phyloP scores from a whole-genome alignment of 495 filamentous ascomycete species.

The Penicillium canariense region DNA sequence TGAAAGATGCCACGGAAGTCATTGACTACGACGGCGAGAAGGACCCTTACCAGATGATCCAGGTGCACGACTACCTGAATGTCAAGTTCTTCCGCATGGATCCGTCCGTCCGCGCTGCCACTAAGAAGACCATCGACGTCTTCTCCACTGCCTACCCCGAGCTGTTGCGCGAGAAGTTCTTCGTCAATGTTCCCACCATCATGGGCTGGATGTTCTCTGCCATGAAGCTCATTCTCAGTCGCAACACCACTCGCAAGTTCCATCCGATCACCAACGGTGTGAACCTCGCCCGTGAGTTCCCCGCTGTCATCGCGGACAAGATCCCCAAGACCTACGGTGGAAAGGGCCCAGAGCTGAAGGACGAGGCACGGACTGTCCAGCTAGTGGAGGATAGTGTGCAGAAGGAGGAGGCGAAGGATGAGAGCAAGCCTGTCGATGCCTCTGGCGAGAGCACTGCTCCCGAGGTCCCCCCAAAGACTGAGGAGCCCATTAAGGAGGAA shows the following conservation, averaged over 20 bases:
- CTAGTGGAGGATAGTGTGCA: slow-evolving; percentile 23
- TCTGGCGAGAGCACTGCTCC: slow-evolving; percentile 2
- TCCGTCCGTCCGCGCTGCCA: slow-evolving; percentile 64
- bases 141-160: slow-evolving; percentile 82
- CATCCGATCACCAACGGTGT: slow-evolving; percentile 73
- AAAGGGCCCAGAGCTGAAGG: slow-evolving; percentile 47
- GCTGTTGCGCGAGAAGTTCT: slow-evolving; percentile 84
- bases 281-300: slow-evolving; percentile 65
- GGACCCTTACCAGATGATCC: slow-evolving; percentile 83
- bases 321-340: slow-evolving; percentile 71
- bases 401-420: slow-evolving; percentile 19
- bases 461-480: slow-evolving; percentile 8
- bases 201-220: slow-evolving; percentile 84
- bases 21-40: slow-evolving; percentile 66
- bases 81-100: slow-evolving; percentile 78
- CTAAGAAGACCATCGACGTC: slow-evolving; percentile 72
- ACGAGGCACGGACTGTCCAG: slow-evolving; percentile 27
- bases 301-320: slow-evolving; percentile 52
- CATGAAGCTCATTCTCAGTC: slow-evolving; percentile 75
- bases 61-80: slow-evolving; percentile 86
- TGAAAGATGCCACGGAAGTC: slow-evolving; percentile 61
- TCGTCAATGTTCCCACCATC: slow-evolving; percentile 82
- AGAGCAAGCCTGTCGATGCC: slow-evolving; percentile 20
- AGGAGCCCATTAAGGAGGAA: slow-evolving; percentile 15
- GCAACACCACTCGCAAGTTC: slow-evolving; percentile 83